Evolutionary conservation across 108 stramenopile genomes (phyloP), one percentile per base, ranked within the genome.

Genomic region (Fragilaria radians): DNA sequence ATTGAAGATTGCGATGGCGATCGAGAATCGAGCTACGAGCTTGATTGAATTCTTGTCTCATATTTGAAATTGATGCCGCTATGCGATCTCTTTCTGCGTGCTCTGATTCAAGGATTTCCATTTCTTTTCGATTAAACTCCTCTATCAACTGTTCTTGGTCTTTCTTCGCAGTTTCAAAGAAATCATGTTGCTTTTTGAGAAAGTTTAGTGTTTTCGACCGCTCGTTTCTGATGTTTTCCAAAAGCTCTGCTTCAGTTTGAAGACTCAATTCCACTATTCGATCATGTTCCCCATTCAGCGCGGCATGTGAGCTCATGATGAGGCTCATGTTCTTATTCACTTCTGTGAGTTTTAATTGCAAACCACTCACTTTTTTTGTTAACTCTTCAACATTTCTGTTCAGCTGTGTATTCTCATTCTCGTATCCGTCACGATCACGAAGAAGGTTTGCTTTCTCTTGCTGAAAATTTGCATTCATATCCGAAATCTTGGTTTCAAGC

Each of bases 251-350:
- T 52, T 80, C 78, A 22, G 67, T 57, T 1, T 52, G 47, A 22
- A 66, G 61, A 29, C 70, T 48, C 19, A 67, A 46, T 32, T 80
- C 78, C n/a, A 73, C 22, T 47, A 76, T 60, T 46, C 74, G 48
- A 46, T 80, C 78, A 32, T 80, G 72, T 68, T 80, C 74, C 33
- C 74, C 68, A 50, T 63, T 66, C 0, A 80, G 50, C 7, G 74
- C 60, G 54, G 61, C 56, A 36, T 80, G 68, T 23, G 70, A 71
- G 61, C 71, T 73, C 21, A 80, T 61, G 60, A 80, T 66, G 36
- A 51, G 62, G 11, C 58, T 54, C 67, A 80, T 65, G 57, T 73
- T 71, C 32, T 76, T 72, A 34, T 52, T 61, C 22, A 76, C 57
- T 11, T 80, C 78, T 32, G 27, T 63, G 29, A 73, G 33, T 31